Evolutionary conservation across 768 basidiomycete genomes (phyloP).

Genomic region (Saitozyma sp.): DNA sequence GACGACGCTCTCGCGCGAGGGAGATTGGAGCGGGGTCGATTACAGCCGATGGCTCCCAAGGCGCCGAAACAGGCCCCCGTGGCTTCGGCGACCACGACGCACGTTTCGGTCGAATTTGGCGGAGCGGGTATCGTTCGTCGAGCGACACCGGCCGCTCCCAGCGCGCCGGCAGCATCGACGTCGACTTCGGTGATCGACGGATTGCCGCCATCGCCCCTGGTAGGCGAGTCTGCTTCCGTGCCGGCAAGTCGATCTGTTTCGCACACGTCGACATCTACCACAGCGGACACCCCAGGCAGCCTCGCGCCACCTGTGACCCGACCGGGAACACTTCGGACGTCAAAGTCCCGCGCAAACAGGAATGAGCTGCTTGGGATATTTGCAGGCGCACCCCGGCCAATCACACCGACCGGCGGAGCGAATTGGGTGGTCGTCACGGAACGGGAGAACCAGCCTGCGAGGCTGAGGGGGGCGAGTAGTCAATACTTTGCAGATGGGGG

Average conservation of each 20-base stretch:
- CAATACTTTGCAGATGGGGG: conserved; percentile 39
- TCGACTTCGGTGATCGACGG: conserved; percentile 6
- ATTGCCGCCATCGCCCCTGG: conserved; percentile 11
- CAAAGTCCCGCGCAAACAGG: conserved; percentile 37
- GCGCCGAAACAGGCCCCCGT: conserved; percentile 82
- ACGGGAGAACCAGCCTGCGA: conserved; percentile 17
- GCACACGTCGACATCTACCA: conserved; percentile 2
- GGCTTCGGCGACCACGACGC: conserved; percentile 80
- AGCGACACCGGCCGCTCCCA: conserved; percentile 37
- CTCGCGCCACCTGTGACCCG: conserved; percentile 10
- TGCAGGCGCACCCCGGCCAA: conserved; percentile 69
- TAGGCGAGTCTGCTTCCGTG: too few species aligned
- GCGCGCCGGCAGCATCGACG: conserved; percentile 1
- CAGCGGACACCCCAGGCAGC: conserved; percentile 5
- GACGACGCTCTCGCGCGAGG: conserved; percentile 3
- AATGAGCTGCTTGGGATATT: conserved; percentile 77
- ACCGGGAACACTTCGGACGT: conserved; percentile 32
- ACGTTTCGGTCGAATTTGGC: conserved; percentile 95
- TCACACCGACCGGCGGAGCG: conserved; percentile 56
- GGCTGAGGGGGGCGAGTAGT: conserved; percentile 32
- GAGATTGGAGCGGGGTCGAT: conserved; percentile 25
- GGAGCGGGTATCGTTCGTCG: conserved; percentile 64
- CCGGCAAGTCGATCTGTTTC: conserved; percentile 2
- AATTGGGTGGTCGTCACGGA: conserved; percentile 58
- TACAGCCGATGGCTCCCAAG: conserved; percentile 27